Conservation (phyloP, 1,284 basidiomycete genomes). For the Fomitopsis pinicola region DNA sequence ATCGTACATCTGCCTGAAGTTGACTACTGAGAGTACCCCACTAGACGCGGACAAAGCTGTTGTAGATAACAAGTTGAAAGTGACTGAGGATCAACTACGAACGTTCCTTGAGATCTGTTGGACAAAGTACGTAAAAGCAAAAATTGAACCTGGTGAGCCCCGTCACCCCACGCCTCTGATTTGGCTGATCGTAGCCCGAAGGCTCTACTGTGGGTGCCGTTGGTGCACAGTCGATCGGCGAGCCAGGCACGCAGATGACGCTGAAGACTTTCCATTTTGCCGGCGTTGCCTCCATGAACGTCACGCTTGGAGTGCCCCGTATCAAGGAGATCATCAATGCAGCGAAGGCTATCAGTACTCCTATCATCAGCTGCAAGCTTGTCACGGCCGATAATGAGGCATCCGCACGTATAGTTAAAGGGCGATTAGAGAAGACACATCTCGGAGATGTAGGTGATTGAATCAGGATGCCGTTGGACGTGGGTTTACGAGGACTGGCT, state of each 20-base stretch:
- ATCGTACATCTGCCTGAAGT: not conserved
- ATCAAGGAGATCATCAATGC: slow-evolving; percentile 99
- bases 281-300: slow-evolving; percentile 99
- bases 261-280: slow-evolving; percentile 99
- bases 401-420: slow-evolving; percentile 97
- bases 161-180: not conserved
- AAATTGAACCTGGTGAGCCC: slow-evolving; percentile 82
- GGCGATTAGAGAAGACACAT: slow-evolving; percentile 91
- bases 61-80: slow-evolving; percentile 88
- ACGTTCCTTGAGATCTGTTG: slow-evolving; percentile 87
- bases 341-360: slow-evolving; percentile 94
- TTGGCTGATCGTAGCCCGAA: slow-evolving; percentile 21
- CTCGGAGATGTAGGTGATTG: slow-evolving; percentile 76
- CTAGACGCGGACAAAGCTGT: slow-evolving; percentile 62
- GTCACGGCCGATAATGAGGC: slow-evolving; percentile 82
- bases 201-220: slow-evolving; percentile 98
- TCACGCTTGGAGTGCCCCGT: slow-evolving; percentile 97
- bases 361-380: slow-evolving; percentile 96
- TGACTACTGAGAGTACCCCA: not conserved
- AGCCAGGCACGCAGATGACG: slow-evolving; percentile 99
- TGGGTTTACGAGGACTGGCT: not conserved
- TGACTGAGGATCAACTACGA: slow-evolving; percentile 78
- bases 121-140: slow-evolving; percentile 89
- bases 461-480: not conserved
- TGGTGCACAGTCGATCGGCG: slow-evolving; percentile 98